A percentile compares a stretch with the other conserved stretches of the same genome.
Conservation (phyloP, 139 green algal species). For the Zygnema cylindricum region DNA sequence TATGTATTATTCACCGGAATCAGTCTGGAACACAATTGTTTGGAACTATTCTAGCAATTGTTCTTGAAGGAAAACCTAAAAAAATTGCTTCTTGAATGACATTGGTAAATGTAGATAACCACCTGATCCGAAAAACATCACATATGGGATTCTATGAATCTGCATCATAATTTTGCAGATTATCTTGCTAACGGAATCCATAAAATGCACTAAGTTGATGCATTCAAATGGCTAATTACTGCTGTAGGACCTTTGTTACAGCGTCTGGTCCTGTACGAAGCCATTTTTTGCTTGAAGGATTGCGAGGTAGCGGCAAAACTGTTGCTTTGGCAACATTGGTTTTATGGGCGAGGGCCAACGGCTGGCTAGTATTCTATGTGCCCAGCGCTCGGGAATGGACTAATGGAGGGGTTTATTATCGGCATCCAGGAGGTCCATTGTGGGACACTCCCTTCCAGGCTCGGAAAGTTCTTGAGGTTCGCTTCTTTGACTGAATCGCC, state of each 20-base stretch:
- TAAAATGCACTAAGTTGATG: not conserved
- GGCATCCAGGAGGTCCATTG: slow-evolving; percentile 5
- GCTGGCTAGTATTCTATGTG: slow-evolving; percentile 58
- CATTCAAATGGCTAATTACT: not conserved
- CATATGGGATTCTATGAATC: too few species aligned
- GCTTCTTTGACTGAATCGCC: too few species aligned
- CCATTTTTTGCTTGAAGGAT: slow-evolving; percentile 41
- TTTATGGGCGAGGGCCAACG: slow-evolving; percentile 52
- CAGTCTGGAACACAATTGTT: too few species aligned
- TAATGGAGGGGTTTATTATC: slow-evolving; percentile 36
- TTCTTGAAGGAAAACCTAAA: too few species aligned
- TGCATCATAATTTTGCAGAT: too few species aligned
- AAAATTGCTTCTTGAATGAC: too few species aligned
- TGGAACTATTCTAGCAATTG: too few species aligned
- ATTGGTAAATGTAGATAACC: too few species aligned
- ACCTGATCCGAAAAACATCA: too few species aligned
- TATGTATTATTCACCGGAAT: too few species aligned
- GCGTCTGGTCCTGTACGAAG: not conserved
- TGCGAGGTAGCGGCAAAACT: slow-evolving; percentile 48
- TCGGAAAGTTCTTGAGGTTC: slow-evolving; percentile 42
- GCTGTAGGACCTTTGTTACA: not conserved
- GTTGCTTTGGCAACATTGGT: slow-evolving; percentile 34
- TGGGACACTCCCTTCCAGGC: slow-evolving; percentile 56
- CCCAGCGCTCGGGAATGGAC: slow-evolving; percentile 48
- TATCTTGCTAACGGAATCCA: not conserved